These are phyloP conservation scores for Dendrostoma leiphaemia DNA, from an alignment of 2,329 filamentous ascomycete species.

Conservation along the genomic window DNA sequence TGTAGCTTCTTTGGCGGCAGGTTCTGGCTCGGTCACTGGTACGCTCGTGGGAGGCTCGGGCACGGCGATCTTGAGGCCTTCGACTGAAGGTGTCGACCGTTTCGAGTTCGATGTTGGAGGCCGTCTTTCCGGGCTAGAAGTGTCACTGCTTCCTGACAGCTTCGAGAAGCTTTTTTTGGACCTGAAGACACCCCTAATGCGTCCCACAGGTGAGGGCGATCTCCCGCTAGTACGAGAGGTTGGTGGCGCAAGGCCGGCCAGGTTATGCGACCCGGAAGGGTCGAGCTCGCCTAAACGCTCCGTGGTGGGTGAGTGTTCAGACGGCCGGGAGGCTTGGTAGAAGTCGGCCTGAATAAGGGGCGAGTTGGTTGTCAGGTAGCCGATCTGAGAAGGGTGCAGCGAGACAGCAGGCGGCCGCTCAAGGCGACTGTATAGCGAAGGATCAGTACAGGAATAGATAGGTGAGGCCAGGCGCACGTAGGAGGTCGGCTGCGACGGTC, in stretches of 20 bases:
- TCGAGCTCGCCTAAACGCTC: constrained; percentile 7
- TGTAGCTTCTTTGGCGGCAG: constrained; percentile 16
- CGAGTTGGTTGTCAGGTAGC: constrained; percentile 67
- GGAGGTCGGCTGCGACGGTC: constrained; percentile 11
- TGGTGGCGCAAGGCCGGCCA: constrained; percentile 37
- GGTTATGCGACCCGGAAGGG: constrained; percentile 13
- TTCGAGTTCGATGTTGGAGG: constrained; percentile 13
- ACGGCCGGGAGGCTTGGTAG: constrained; percentile 41
- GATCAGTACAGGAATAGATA: constrained; percentile 10
- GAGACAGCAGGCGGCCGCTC: constrained; percentile 49
- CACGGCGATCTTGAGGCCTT: constrained; percentile 11
- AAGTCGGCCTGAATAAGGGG: constrained; percentile 61
- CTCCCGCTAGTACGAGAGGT: constrained; percentile 46
- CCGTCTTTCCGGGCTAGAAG: constrained; percentile 36
- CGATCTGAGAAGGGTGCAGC: constrained; percentile 63
- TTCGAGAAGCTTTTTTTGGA: constrained; percentile 45
- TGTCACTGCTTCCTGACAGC: constrained; percentile 35
- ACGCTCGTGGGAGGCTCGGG: constrained; percentile 4
- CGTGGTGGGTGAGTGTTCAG: constrained; percentile 28
- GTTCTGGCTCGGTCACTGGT: neutral
- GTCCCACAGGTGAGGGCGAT: constrained; percentile 67
- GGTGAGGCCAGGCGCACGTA: constrained; percentile 4
- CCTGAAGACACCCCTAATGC: constrained; percentile 69
- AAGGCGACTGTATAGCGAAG: constrained; percentile 23
- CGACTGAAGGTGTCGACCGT: constrained; percentile 7